These are phyloP conservation scores for Pisolithus tinctorius DNA, from an alignment of 768 basidiomycete species.

Conservation along the genomic window DNA sequence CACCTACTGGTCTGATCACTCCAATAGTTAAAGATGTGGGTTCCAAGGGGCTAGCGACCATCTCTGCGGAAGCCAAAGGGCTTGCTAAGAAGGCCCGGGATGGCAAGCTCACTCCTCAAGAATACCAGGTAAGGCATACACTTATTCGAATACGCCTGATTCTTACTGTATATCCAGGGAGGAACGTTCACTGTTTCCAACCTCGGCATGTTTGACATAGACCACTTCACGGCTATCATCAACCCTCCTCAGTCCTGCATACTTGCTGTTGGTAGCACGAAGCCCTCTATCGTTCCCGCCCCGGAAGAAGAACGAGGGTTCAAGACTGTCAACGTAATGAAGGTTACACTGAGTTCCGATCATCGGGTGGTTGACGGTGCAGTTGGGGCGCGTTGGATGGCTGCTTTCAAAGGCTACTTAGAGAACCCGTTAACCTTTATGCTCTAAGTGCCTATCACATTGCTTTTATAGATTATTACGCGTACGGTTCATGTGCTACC, in stretches of 20 bases:
- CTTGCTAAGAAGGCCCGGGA: constrained; percentile 95
- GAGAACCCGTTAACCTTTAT: constrained; percentile 97
- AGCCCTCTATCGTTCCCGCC: constrained; percentile 80
- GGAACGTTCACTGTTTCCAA: constrained; percentile 99
- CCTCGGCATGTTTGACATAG: constrained; percentile 94
- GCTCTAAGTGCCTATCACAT: constrained; percentile 46
- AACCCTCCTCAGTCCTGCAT: constrained; percentile 98
- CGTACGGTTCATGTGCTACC: too few relatives aligned
- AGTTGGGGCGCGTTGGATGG: constrained; percentile 86
- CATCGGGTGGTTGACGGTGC: constrained; percentile 97
- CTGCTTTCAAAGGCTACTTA: constrained; percentile 91
- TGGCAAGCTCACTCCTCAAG: constrained; percentile 88
- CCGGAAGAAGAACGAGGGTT: constrained; percentile 91
- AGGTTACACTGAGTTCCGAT: constrained; percentile 91
- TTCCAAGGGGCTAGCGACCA: constrained; percentile 84
- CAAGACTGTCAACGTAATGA: constrained; percentile 89
- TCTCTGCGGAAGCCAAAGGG: constrained; percentile 87
- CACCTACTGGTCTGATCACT: constrained; percentile 92
- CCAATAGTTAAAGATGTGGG: constrained; percentile 95
- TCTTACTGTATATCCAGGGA: constrained; percentile 44
- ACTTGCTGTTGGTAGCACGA: constrained; percentile 86
- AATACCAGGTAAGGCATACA: constrained; percentile 72
- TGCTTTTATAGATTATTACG: too few relatives aligned
- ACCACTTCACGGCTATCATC: constrained; percentile 98
- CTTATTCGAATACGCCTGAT: neutral